Conservation (phyloP, 306 rosid species). For the Datisca glomerata region DNA sequence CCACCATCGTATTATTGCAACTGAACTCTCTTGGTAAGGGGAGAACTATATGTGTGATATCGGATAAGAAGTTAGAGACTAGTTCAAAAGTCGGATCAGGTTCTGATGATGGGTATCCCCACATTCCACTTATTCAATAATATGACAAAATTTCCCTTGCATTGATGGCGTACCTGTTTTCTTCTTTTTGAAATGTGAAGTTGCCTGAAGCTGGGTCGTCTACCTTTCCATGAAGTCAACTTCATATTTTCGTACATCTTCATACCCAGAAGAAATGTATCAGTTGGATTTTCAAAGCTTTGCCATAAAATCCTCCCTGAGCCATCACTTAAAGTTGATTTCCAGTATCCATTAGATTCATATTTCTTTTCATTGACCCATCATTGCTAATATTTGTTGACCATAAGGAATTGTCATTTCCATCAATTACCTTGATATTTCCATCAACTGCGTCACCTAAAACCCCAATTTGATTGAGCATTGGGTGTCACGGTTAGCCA, state of each 20-base stretch:
- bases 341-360: constrained; percentile 33
- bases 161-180: too few relatives aligned
- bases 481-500: constrained; percentile 22
- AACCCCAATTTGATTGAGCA: not conserved
- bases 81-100: too few relatives aligned
- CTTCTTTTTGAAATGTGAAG: constrained; percentile 14
- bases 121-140: too few relatives aligned
- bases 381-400: not conserved
- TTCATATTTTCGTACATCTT: constrained; percentile 3
- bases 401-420: constrained; percentile 2
- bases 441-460: constrained; percentile 12
- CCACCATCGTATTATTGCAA: constrained; percentile 39
- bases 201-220: constrained; percentile 1
- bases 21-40: too few relatives aligned
- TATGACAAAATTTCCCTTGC: too few relatives aligned
- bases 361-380: not conserved
- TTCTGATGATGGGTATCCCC: too few relatives aligned
- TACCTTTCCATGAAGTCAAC: constrained; percentile 22
- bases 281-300: too few relatives aligned
- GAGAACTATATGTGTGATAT: too few relatives aligned
- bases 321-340: constrained; percentile 13
- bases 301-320: constrained; percentile 16
- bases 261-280: constrained; percentile 45
- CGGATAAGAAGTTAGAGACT: too few relatives aligned
- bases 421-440: constrained; percentile 7